Evolutionary conservation across 2,329 filamentous ascomycete genomes (phyloP), one percentile per base, ranked within the genome.

Genomic region (Leptosphaerulina australis): DNA sequence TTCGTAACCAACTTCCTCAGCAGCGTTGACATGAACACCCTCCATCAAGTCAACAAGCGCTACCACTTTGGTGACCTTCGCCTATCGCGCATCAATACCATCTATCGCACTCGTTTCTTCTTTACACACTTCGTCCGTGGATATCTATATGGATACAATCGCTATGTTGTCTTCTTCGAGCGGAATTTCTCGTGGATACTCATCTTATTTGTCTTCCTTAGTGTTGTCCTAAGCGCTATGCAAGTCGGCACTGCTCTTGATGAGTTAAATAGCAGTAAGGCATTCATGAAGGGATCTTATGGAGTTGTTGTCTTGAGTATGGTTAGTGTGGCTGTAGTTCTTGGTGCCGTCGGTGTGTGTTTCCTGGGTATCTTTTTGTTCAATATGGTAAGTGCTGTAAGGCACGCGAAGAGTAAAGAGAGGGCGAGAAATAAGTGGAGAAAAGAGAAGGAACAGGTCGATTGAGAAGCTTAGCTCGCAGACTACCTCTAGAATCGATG

Each of bases 141-240:
- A 3, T 74, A 74, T 36, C 43, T 74, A 10, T 74, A 73, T 39
- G 68, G 68, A 2, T 73, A 74, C 53, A 73, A 73, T 29, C 68
- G 70, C 49, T 74, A 74, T 43, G 68, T 65, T 3, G 64, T 70
- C 18, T 74, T 73, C 56, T 73, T 74, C 53, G 64, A 73, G 53
- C 66, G 71, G 12, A 73, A 72, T 31, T 71, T 73, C 40, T 55
- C 57, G 15, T 73, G 69, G 69, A 67, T 74, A 3, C 57, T 74
- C 7, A 58, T 71, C 24, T 63, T 72, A 4, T 73, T 72, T 31
- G 70, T 73, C 2, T 73, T 71, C 58, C 69, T 74, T 48, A 64
- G 60, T 4, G 50, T 74, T 3, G 68, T 72, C 4, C 52, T 74
- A 6, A 64, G 66, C 2, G 71, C 71, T 1, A 74, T 74, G 71